phyloP scores from a whole-genome alignment of 2,329 filamentous ascomycete species.

The Hymenoscyphus linearis region DNA sequence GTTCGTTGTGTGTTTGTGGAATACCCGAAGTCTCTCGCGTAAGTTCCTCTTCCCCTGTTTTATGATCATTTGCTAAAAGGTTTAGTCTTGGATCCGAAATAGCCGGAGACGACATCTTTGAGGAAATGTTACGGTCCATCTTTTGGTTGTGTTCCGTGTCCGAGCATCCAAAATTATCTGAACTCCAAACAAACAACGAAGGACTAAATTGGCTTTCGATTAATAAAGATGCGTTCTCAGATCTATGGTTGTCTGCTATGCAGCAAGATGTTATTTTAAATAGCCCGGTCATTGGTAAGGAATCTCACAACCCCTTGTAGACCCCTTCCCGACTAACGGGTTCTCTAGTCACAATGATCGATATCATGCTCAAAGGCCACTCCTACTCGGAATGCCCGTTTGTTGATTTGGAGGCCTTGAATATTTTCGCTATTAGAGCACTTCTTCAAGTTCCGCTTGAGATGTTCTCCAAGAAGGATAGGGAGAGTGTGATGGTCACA shows the following conservation, averaged over 20 bases:
- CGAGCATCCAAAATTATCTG: background rate
- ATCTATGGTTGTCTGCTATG: slow-evolving; percentile 25
- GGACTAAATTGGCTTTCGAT: slow-evolving; percentile 10
- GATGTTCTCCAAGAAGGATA: slow-evolving; percentile 38
- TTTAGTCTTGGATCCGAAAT: slow-evolving; percentile 20
- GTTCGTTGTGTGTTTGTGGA: slow-evolving; percentile 25
- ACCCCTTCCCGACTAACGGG: background rate
- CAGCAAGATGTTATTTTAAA: slow-evolving; percentile 23
- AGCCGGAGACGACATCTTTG: slow-evolving; percentile 9
- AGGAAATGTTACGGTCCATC: slow-evolving; percentile 21
- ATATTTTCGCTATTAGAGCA: slow-evolving; percentile 24
- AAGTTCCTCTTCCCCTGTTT: slow-evolving; percentile 5
- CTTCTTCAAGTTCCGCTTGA: slow-evolving; percentile 31
- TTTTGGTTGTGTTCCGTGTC: slow-evolving; percentile 27
- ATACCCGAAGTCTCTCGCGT: slow-evolving; percentile 26
- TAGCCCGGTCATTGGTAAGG: slow-evolving; percentile 22
- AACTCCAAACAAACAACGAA: background rate
- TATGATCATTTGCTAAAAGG: slow-evolving; percentile 8
- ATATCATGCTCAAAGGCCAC: slow-evolving; percentile 20
- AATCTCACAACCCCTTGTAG: background rate
- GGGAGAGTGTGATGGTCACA: slow-evolving; percentile 40
- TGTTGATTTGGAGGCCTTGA: slow-evolving; percentile 14
- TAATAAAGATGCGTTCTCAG: slow-evolving; percentile 18
- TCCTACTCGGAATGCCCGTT: slow-evolving; percentile 21
- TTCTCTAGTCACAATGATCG: slow-evolving; percentile 25